A percentile compares a stretch with the other conserved stretches of the same genome.
These are phyloP conservation scores for Actinomortierella wolfii DNA, from an alignment of 371 early-diverging fungal species.

Conservation along the genomic window DNA sequence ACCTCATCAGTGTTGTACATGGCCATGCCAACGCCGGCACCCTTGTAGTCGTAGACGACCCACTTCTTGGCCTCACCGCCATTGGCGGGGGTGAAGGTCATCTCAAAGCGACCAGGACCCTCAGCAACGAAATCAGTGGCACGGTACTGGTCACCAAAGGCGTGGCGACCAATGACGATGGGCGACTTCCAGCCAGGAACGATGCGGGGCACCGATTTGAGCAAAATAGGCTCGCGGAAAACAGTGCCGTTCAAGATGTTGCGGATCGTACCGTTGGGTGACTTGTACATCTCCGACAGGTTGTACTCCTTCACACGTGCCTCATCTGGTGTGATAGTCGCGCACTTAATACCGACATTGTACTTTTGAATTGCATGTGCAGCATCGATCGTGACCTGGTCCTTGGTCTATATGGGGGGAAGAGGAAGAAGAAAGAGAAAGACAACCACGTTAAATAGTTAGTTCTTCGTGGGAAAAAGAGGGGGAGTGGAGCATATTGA, in stretches of 20 bases:
- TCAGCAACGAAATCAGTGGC: constrained; percentile 92
- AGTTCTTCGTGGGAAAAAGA: neutral
- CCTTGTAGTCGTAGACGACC: constrained; percentile 81
- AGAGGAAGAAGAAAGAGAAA: neutral
- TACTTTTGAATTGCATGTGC: constrained; percentile 96
- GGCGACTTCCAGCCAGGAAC: constrained; percentile 96
- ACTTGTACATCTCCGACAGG: constrained; percentile 95
- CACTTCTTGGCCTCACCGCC: constrained; percentile 67
- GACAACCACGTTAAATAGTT: neutral
- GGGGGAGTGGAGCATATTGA: neutral
- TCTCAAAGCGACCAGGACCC: constrained; percentile 89
- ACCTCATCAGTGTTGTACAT: constrained; percentile 93
- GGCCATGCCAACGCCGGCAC: constrained; percentile 90
- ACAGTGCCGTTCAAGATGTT: constrained; percentile 97
- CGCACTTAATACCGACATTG: constrained; percentile 98
- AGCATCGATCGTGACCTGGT: constrained; percentile 95
- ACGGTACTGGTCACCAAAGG: constrained; percentile 97
- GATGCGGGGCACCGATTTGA: constrained; percentile 87
- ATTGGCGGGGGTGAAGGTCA: constrained; percentile 86
- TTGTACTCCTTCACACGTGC: constrained; percentile 95
- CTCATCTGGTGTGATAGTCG: constrained; percentile 98
- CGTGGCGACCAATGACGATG: constrained; percentile 96
- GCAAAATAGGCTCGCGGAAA: constrained; percentile 96
- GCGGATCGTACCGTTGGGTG: constrained; percentile 97
- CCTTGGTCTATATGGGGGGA: constrained; percentile 85